Conservation (phyloP, 2,329 filamentous ascomycete species). For the Cladorrhinum sp. region DNA sequence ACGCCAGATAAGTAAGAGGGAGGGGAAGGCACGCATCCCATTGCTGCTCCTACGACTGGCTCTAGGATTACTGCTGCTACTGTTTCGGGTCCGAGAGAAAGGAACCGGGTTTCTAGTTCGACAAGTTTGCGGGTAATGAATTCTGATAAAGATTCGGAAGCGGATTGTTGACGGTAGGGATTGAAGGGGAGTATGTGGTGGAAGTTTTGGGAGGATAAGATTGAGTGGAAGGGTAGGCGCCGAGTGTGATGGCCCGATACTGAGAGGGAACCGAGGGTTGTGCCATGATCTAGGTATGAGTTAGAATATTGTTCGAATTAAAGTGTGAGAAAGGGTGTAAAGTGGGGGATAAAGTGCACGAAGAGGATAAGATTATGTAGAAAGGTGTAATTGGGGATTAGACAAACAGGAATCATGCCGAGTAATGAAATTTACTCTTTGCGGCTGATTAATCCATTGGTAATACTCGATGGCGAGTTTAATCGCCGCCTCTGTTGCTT, state of each 20-base stretch:
- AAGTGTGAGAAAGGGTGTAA: too few species aligned
- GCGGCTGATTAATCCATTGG: slow-evolving; percentile 50
- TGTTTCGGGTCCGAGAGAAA: slow-evolving; percentile 56
- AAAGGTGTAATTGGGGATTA: too few species aligned
- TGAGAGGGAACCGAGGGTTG: slow-evolving; percentile 60
- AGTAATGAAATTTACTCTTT: slow-evolving; percentile 60
- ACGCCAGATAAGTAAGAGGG: slow-evolving; percentile 69
- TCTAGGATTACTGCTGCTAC: slow-evolving; percentile 67
- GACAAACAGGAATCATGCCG: slow-evolving; percentile 57
- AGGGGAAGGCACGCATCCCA: slow-evolving; percentile 66
- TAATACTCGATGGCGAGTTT: slow-evolving; percentile 68
- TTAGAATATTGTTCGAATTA: too few species aligned
- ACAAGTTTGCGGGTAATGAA: slow-evolving; percentile 58
- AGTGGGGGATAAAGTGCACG: too few species aligned
- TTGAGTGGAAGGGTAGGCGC: slow-evolving; percentile 54
- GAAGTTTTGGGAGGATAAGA: slow-evolving; percentile 46
- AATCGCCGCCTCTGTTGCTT: slow-evolving; percentile 66
- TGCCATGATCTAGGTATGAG: too few species aligned
- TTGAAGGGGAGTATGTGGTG: slow-evolving; percentile 62
- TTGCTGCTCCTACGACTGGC: slow-evolving; percentile 64
- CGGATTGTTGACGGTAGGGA: slow-evolving; percentile 54
- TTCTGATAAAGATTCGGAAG: slow-evolving; percentile 48
- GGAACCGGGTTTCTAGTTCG: slow-evolving; percentile 63
- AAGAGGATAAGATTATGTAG: too few species aligned
- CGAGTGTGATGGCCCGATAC: slow-evolving; percentile 59